phyloP scores from a whole-genome alignment of 2,329 filamentous ascomycete genomes.

The Chaetothyriales sp. region DNA sequence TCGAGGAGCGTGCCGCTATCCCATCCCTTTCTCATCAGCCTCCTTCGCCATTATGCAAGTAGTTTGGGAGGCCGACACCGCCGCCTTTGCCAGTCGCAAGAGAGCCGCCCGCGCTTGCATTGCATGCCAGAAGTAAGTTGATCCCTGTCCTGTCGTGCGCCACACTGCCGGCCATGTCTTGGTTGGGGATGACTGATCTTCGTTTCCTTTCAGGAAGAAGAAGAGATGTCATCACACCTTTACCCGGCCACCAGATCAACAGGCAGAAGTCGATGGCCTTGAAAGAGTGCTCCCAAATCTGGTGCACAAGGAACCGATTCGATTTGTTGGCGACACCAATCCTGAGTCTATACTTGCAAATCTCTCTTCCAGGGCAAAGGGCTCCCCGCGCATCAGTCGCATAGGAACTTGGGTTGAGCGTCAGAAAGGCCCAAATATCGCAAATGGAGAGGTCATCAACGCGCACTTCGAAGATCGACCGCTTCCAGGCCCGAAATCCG shows the following conservation, averaged over 20 bases:
- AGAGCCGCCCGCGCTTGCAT: slow-evolving; percentile 15
- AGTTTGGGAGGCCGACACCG: slow-evolving; percentile 17
- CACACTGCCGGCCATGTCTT: background rate
- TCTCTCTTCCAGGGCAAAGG: slow-evolving; percentile 11
- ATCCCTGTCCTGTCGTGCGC: background rate
- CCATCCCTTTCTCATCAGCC: background rate
- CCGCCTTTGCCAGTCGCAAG: slow-evolving; percentile 17
- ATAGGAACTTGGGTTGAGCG: slow-evolving; percentile 18
- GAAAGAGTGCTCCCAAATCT: slow-evolving; percentile 16
- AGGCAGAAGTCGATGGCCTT: slow-evolving; percentile 14
- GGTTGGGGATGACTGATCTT: background rate
- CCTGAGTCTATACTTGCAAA: slow-evolving; percentile 27
- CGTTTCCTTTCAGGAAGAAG: slow-evolving; percentile 4
- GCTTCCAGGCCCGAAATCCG: slow-evolving; percentile 9
- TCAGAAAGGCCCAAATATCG: slow-evolving; percentile 2
- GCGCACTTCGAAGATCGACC: slow-evolving; percentile 3
- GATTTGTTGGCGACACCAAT: slow-evolving; percentile 30
- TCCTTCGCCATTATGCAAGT: slow-evolving; percentile 9
- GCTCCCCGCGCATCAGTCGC: slow-evolving; percentile 12
- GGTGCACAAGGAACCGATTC: slow-evolving; percentile 17
- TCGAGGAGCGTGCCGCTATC: background rate
- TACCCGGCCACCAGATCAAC: slow-evolving; percentile 14
- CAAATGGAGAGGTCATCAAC: background rate
- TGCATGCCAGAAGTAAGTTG: slow-evolving; percentile 1
- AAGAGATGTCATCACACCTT: slow-evolving; percentile 20